Percentiles rank a stretch among this genome's conserved stretches.
These are phyloP conservation scores for Microstegium vimineum DNA, from an alignment of 176 grass and related monocot species.

Conservation along the genomic window DNA sequence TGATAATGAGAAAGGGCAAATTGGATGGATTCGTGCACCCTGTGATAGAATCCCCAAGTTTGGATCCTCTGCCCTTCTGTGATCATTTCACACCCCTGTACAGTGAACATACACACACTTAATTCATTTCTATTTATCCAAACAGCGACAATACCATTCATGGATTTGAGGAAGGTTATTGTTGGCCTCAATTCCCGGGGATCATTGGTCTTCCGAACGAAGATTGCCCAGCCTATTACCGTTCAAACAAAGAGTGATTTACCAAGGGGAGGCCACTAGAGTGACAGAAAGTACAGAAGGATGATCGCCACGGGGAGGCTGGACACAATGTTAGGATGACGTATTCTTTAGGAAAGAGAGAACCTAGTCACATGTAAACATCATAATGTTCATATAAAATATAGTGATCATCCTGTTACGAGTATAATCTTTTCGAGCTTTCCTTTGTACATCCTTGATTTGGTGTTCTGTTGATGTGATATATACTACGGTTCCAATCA, in stretches of 20 bases:
- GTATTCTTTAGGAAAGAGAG: constrained; percentile 40
- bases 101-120: constrained; percentile 50
- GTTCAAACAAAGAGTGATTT: constrained; percentile 39
- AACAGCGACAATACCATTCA: constrained; percentile 64
- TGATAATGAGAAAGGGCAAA: constrained; percentile 93
- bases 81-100: constrained; percentile 69
- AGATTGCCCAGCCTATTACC: constrained; percentile 41
- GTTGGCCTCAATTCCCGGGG: constrained; percentile 40
- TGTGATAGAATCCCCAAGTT: constrained; percentile 92
- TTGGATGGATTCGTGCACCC: constrained; percentile 83
- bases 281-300: constrained; percentile 30
- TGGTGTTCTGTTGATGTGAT: neutral
- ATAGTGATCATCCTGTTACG: constrained; percentile 13
- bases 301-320: constrained; percentile 22
- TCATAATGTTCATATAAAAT: constrained; percentile 43
- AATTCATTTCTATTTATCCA: constrained; percentile 69
- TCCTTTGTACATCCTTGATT: neutral
- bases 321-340: constrained; percentile 24
- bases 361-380: constrained; percentile 31
- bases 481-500: neutral
- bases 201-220: constrained; percentile 49
- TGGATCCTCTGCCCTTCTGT: constrained; percentile 52
- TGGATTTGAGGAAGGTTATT: constrained; percentile 54
- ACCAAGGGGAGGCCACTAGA: constrained; percentile 28
- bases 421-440: neutral